These are phyloP conservation scores for Pichia californica DNA, from an alignment of 805 yeast species.

Conservation along the genomic window DNA sequence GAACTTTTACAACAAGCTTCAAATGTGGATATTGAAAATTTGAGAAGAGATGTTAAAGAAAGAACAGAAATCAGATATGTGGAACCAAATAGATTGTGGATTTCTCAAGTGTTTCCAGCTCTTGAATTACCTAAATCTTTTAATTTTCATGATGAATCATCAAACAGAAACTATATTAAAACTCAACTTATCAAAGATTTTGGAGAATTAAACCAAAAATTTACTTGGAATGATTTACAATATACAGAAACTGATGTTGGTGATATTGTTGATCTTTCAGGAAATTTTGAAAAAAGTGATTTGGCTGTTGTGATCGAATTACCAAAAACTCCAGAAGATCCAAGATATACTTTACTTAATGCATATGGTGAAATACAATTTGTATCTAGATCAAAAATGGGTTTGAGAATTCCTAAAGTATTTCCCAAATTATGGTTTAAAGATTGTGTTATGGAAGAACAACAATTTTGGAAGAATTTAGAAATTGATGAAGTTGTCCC, in stretches of 20 bases:
- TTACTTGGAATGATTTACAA: conserved; percentile 20
- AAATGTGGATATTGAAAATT: conserved; percentile 23
- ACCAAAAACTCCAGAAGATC: conserved; percentile 44
- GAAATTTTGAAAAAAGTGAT: conserved; percentile 35
- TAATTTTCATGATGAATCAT: conserved; percentile 14
- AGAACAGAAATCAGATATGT: conserved; percentile 22
- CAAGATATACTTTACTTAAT: conserved; percentile 50
- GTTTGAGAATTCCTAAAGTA: conserved; percentile 48
- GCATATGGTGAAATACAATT: conserved; percentile 52
- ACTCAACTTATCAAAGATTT: conserved; percentile 13
- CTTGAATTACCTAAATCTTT: conserved; percentile 13
- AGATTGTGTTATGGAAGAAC: conserved; percentile 26
- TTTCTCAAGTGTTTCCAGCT: conserved; percentile 10
- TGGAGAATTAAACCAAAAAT: conserved; percentile 13
- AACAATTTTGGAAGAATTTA: conserved; percentile 14
- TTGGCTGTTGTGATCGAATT: conserved; percentile 49
- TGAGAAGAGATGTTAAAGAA: conserved; percentile 17
- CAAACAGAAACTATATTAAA: conserved; percentile 12
- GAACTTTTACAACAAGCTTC: conserved; percentile 24
- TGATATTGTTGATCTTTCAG: conserved; percentile 52
- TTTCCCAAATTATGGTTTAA: conserved; percentile 35
- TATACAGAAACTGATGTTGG: conserved; percentile 40
- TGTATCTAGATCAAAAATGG: conserved; percentile 38
- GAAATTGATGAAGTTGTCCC: conserved; percentile 14
- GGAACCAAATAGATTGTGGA: conserved; percentile 29